A percentile compares a stretch with the other conserved stretches of the same genome.
Conservation (phyloP, 805 yeast genomes). For the Helenozyma baotianmanensis region DNA sequence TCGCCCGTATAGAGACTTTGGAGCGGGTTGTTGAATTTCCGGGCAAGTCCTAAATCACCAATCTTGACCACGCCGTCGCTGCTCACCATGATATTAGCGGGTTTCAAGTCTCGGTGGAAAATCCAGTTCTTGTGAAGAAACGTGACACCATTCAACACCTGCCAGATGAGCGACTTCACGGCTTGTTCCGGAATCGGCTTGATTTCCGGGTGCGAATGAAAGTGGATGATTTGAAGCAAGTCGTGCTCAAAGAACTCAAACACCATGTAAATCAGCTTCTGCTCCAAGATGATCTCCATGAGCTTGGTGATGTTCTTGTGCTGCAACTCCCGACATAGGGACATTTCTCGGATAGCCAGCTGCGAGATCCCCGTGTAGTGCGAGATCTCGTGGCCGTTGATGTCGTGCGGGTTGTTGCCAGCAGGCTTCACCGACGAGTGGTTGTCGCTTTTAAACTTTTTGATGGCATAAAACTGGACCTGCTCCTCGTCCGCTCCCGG, state of each 20-base stretch:
- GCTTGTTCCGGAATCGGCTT: slow-evolving; percentile 74
- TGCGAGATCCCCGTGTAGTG: slow-evolving; percentile 95
- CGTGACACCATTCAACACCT: slow-evolving; percentile 84
- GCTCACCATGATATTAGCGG: slow-evolving; percentile 96
- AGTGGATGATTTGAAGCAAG: slow-evolving; percentile 86
- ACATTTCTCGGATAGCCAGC: slow-evolving; percentile 94
- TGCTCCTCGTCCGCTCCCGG: slow-evolving; percentile 7
- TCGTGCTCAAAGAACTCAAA: slow-evolving; percentile 97
- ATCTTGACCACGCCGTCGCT: slow-evolving; percentile 87
- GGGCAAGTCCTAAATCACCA: slow-evolving; percentile 90
- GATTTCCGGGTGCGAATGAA: slow-evolving; percentile 85
- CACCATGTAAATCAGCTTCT: slow-evolving; percentile 87
- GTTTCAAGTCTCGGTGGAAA: slow-evolving; percentile 90
- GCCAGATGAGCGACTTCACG: slow-evolving; percentile 85
- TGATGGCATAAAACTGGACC: slow-evolving; percentile 67
- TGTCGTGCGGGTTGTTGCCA: slow-evolving; percentile 31
- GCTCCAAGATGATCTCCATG: slow-evolving; percentile 80
- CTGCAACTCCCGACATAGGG: slow-evolving; percentile 80
- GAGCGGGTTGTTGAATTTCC: slow-evolving; percentile 80
- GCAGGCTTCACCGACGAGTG: slow-evolving; percentile 27
- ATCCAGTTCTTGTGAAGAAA: slow-evolving; percentile 96
- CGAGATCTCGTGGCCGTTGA: slow-evolving; percentile 76
- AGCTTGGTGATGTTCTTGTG: slow-evolving; percentile 77
- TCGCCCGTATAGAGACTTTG: slow-evolving; percentile 89
- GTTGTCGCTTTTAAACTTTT: slow-evolving; percentile 87